phyloP scores from a whole-genome alignment of 768 basidiomycete species.

The Grammothele lineata region DNA sequence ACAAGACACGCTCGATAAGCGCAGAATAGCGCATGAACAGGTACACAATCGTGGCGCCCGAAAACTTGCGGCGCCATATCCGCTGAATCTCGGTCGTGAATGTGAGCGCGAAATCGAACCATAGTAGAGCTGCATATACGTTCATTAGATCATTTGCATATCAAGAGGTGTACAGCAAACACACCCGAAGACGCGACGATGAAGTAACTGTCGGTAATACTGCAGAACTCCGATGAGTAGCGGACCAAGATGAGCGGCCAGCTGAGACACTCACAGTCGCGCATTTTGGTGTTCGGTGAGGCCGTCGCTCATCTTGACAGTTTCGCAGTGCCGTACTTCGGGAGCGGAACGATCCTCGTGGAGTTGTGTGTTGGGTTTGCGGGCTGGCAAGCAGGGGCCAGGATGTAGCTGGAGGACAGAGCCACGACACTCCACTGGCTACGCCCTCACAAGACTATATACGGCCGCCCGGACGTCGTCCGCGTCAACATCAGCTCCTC shows the following conservation, averaged over 20 bases:
- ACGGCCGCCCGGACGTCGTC: too few relatives aligned
- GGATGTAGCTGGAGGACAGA: not conserved
- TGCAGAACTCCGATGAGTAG: not conserved
- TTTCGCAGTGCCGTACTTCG: too few relatives aligned
- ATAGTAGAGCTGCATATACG: conserved; percentile 2
- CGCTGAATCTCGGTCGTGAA: conserved; percentile 5
- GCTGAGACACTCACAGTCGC: not conserved
- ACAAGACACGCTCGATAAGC: conserved; percentile 6
- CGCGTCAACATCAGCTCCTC: too few relatives aligned
- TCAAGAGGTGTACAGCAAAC: not conserved
- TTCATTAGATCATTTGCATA: not conserved
- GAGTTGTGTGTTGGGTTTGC: too few relatives aligned
- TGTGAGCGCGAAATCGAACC: conserved; percentile 3
- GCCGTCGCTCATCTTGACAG: too few relatives aligned
- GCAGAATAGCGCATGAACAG: conserved; percentile 5
- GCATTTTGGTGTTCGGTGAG: too few relatives aligned
- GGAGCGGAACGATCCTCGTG: too few relatives aligned
- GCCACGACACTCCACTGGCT: too few relatives aligned
- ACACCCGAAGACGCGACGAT: conserved; percentile 4
- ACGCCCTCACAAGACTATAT: too few relatives aligned
- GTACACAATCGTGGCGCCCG: conserved; percentile 5
- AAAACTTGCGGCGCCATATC: conserved; percentile 5
- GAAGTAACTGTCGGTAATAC: conserved; percentile 2
- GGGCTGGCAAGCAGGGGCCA: too few relatives aligned
- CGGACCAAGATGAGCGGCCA: not conserved